phyloP scores from a whole-genome alignment of 768 basidiomycete genomes.

The Amanita phalloides region DNA sequence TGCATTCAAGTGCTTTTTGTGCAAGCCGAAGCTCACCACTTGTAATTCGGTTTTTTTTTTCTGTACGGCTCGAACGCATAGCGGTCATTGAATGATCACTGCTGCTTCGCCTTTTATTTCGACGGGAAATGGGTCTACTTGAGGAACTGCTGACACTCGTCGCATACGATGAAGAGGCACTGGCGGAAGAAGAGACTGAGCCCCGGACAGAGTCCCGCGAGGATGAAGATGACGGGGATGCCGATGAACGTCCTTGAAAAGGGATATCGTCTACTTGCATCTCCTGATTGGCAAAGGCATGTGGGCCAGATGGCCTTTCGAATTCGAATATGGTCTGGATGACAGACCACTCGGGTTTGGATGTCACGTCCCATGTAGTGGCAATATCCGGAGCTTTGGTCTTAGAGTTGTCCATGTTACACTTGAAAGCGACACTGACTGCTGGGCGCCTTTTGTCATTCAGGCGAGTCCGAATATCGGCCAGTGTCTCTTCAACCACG shows the following conservation, averaged over 20 bases:
- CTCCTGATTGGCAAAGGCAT: too few relatives aligned
- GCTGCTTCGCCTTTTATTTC: not conserved
- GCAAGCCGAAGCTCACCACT: conserved; percentile 1
- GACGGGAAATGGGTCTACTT: not conserved
- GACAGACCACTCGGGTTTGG: conserved; percentile 1
- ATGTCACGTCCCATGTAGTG: conserved; percentile 1
- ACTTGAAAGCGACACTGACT: not conserved
- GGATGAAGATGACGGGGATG: not conserved
- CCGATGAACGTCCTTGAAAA: not conserved
- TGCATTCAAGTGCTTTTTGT: conserved; percentile 1
- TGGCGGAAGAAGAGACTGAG: not conserved
- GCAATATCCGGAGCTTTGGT: not conserved
- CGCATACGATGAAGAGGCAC: not conserved
- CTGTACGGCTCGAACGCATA: not conserved
- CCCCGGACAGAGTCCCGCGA: not conserved
- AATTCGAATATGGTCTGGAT: conserved; percentile 5
- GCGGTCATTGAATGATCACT: not conserved
- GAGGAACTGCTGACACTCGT: not conserved
- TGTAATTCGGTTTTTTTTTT: not conserved
- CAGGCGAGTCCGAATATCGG: not conserved
- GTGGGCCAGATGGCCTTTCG: not conserved
- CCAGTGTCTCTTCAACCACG: conserved; percentile 1
- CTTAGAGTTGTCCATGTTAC: not conserved
- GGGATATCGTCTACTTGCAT: not conserved
- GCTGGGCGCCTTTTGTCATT: not conserved